Evolutionary conservation across 2,329 filamentous ascomycete species (phyloP).

Genomic region (Aureobasidium sp.): DNA sequence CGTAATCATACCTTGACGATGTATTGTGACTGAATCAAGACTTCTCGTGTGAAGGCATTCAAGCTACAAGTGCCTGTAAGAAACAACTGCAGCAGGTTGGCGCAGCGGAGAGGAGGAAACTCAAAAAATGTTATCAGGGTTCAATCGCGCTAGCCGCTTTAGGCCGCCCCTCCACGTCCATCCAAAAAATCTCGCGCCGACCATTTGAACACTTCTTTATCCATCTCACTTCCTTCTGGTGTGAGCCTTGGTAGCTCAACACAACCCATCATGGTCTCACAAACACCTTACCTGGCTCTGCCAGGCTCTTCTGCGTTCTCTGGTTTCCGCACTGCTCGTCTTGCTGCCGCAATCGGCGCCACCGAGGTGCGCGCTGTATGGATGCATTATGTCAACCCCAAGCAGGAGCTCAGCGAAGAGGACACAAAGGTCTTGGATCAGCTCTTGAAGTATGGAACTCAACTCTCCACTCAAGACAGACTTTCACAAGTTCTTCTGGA

Average conservation of each 20-base stretch:
- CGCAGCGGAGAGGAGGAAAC: neutral
- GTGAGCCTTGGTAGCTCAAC: slow-evolving; percentile 15
- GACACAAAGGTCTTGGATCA: slow-evolving; percentile 50
- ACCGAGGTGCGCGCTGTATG: slow-evolving; percentile 43
- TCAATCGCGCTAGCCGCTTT: neutral
- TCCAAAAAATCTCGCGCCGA: slow-evolving; percentile 14
- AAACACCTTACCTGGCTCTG: slow-evolving; percentile 36
- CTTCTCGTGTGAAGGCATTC: neutral
- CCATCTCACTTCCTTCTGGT: slow-evolving; percentile 11
- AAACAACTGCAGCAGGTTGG: neutral
- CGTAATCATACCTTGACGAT: neutral
- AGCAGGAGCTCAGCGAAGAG: slow-evolving; percentile 34
- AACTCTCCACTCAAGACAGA: slow-evolving; percentile 39
- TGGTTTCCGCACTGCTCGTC: slow-evolving; percentile 41
- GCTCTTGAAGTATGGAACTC: slow-evolving; percentile 54
- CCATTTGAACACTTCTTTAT: slow-evolving; percentile 7
- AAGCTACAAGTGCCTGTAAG: neutral
- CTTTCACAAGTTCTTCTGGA: slow-evolving; percentile 41
- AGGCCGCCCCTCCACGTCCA: neutral
- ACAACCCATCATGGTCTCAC: slow-evolving; percentile 17
- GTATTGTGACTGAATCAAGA: neutral
- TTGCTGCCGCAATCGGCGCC: slow-evolving; percentile 41
- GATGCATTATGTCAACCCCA: slow-evolving; percentile 45
- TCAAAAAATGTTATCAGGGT: slow-evolving; percentile 1
- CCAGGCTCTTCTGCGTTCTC: slow-evolving; percentile 51